Evolutionary conservation across 805 yeast genomes (phyloP), one percentile per base, ranked within the genome.

Genomic region (Danielozyma ontarioensis): DNA sequence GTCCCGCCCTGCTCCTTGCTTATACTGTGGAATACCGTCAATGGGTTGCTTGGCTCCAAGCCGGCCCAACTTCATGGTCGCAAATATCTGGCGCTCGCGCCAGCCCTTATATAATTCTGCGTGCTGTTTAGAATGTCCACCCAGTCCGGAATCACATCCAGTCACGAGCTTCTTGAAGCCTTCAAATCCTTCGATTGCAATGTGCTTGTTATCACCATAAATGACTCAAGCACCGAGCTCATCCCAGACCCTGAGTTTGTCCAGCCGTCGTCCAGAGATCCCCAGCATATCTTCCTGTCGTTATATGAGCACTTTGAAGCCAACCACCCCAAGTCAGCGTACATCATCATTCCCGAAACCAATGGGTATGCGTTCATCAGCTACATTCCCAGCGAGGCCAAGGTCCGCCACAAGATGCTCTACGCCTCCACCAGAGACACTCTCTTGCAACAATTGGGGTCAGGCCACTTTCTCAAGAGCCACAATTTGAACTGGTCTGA

Each of bases 401-500:
- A 80, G 2, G 89, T 90, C 25, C 74, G 88, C 37, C 70, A 74
- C 36, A 93, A 90, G 56, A 93, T 93, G 97, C 68, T 93, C 31
- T 93, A 89, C 55, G 97, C 97, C 4, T 85, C 96, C 2, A 80
- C 94, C 8, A 86, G 86, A 40, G 82, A 77, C 54, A 77, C 93
- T 1, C 58, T 93, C 24, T 61, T 84, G 35, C 76, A 83, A 45
- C 80, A 82, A 41, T 66, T 90, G 25, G 96, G 96, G 6, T 72
- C 73, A 4, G 72, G 70, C 36, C 59, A 62, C 34, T 74, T 80
- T 55, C 50, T 63, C 25, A 70, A 72, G 34, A 48, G 40, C 25
- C 46, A 57, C 32, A 37, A 51, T 2, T 62, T 70, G 31, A 51
- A 81, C 5, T 65, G 81, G 59, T 78, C 83, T 27, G 77, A 72